These are phyloP conservation scores for Penicillium tannophilum DNA, from an alignment of 495 filamentous ascomycete species.

Conservation along the genomic window DNA sequence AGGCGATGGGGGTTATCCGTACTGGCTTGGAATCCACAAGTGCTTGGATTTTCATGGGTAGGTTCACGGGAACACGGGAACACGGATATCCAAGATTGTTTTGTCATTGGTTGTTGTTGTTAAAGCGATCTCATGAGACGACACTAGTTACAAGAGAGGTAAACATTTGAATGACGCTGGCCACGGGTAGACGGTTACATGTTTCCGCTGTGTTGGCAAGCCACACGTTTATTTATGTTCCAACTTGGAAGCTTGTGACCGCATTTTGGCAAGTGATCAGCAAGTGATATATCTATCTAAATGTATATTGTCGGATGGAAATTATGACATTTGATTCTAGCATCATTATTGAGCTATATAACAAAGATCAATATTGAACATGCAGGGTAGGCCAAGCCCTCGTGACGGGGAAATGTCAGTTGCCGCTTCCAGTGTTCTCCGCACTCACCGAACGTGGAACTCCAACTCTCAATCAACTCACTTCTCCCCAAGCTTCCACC, in stretches of 20 bases:
- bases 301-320: background rate
- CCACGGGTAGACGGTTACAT: background rate
- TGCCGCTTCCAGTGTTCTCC: slow-evolving; percentile 3
- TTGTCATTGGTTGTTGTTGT: background rate
- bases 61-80: background rate
- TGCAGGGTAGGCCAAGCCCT: background rate
- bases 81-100: background rate
- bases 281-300: background rate
- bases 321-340: too few species aligned
- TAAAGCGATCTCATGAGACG: too few species aligned
- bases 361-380: background rate
- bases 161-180: too few species aligned
- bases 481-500: slow-evolving; percentile 1
- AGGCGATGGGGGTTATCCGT: background rate
- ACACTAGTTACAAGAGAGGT: background rate
- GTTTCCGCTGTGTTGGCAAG: background rate
- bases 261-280: too few species aligned
- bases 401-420: background rate
- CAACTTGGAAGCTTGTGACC: too few species aligned
- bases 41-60: background rate
- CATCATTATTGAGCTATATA: too few species aligned
- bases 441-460: slow-evolving; percentile 1
- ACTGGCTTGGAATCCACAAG: background rate
- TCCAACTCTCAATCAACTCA: slow-evolving; percentile 2
- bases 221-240: too few species aligned